Conservation (phyloP, 1,284 basidiomycete species). For the Ceratobasidium sp. region DNA sequence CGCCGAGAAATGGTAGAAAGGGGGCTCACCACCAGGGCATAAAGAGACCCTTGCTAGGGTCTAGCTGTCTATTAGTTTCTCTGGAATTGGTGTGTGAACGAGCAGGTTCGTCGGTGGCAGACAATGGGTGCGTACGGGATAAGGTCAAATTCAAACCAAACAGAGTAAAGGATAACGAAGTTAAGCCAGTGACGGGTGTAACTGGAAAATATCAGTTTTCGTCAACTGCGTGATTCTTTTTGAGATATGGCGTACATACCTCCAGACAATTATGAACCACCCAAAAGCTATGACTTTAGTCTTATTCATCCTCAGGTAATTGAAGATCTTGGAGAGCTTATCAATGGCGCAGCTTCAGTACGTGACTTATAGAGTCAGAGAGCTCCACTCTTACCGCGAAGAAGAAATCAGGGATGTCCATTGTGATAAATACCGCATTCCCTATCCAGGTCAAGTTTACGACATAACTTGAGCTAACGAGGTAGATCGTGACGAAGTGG, state of each 20-base stretch:
- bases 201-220: slow-evolving; percentile 56
- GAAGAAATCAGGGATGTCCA: slow-evolving; percentile 95
- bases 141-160: slow-evolving; percentile 83
- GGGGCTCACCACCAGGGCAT: slow-evolving; percentile 68
- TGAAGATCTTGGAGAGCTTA: slow-evolving; percentile 85
- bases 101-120: not conserved
- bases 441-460: slow-evolving; percentile 88
- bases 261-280: slow-evolving; percentile 81
- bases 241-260: slow-evolving; percentile 63
- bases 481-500: slow-evolving; percentile 95
- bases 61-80: slow-evolving; percentile 62
- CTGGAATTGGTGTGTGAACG: slow-evolving; percentile 54
- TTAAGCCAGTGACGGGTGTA: slow-evolving; percentile 98
- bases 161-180: slow-evolving; percentile 85
- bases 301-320: slow-evolving; percentile 79
- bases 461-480: slow-evolving; percentile 92
- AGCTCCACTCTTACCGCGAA: slow-evolving; percentile 71
- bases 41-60: slow-evolving; percentile 72
- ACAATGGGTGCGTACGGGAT: slow-evolving; percentile 71
- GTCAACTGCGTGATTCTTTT: slow-evolving; percentile 2
- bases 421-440: slow-evolving; percentile 87
- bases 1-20: not conserved
- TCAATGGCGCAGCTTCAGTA: slow-evolving; percentile 24
- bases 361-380: not conserved
- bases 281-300: slow-evolving; percentile 74